Percentiles rank a stretch among this genome's conserved stretches.
Evolutionary conservation across 2,329 filamentous ascomycete species (phyloP).

Genomic region (Arthrobotrys conoides): DNA sequence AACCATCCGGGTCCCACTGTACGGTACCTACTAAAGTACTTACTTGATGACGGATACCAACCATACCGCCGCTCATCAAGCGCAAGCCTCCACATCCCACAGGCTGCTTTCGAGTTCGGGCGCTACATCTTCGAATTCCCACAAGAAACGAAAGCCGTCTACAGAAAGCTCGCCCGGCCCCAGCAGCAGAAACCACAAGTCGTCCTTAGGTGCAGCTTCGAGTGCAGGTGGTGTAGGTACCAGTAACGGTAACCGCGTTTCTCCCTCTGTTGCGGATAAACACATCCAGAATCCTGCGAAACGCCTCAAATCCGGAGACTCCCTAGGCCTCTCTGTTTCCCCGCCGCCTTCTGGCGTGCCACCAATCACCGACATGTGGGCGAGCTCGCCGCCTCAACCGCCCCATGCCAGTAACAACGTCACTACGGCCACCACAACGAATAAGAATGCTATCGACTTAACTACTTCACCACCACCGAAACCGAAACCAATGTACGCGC

Average conservation of each 20-base stretch:
- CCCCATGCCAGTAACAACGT: slow-evolving; percentile 23
- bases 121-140: slow-evolving; percentile 23
- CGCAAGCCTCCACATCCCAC: slow-evolving; percentile 43
- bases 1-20: slow-evolving; percentile 12
- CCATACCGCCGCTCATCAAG: slow-evolving; percentile 40
- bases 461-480: slow-evolving; percentile 33
- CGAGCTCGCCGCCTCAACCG: slow-evolving; percentile 55
- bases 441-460: slow-evolving; percentile 44
- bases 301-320: slow-evolving; percentile 57
- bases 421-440: slow-evolving; percentile 25
- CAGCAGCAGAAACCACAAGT: slow-evolving; percentile 5
- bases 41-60: slow-evolving; percentile 57
- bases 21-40: neutral
- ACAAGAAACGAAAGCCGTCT: slow-evolving; percentile 58
- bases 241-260: neutral
- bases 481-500: slow-evolving; percentile 36
- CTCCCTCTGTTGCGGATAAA: slow-evolving; percentile 27
- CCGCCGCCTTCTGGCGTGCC: slow-evolving; percentile 20
- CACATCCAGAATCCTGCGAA: slow-evolving; percentile 41
- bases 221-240: slow-evolving; percentile 10
- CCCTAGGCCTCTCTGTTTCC: slow-evolving; percentile 22
- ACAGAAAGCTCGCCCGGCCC: slow-evolving; percentile 25
- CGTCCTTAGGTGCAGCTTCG: slow-evolving; percentile 14
- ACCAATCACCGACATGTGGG: slow-evolving; percentile 40
- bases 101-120: slow-evolving; percentile 39